These are phyloP conservation scores for Talaromyces atroroseus DNA, from an alignment of 2,329 filamentous ascomycete species.

Conservation along the genomic window DNA sequence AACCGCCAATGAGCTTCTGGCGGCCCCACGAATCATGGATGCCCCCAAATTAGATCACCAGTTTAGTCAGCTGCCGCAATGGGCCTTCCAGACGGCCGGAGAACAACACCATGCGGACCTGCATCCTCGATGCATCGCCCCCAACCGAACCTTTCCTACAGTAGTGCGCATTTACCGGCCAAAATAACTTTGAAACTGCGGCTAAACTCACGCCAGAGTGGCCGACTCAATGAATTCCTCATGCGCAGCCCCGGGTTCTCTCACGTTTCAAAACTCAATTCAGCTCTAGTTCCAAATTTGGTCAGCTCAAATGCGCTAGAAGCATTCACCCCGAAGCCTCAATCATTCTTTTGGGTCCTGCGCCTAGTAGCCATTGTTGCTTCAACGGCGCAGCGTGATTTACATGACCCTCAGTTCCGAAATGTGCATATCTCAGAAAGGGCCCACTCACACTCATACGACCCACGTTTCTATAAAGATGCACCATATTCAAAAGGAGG, in stretches of 20 bases:
- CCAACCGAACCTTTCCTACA: neutral
- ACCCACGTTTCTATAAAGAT: neutral
- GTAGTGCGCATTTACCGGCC: neutral
- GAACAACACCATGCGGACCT: slow-evolving; percentile 1
- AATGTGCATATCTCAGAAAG: slow-evolving; percentile 1
- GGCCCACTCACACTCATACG: slow-evolving; percentile 1
- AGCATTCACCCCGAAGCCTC: neutral
- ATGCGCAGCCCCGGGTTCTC: neutral
- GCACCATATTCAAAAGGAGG: slow-evolving; percentile 5
- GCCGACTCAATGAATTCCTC: neutral
- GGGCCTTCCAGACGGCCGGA: slow-evolving; percentile 7
- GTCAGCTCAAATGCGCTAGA: slow-evolving; percentile 11
- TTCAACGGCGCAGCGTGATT: neutral
- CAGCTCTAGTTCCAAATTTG: slow-evolving; percentile 4
- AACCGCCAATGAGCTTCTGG: neutral
- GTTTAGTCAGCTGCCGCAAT: neutral
- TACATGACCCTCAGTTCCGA: neutral
- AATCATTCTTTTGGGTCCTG: neutral
- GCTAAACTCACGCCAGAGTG: slow-evolving; percentile 3
- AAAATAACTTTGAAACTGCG: slow-evolving; percentile 4
- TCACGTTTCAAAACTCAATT: slow-evolving; percentile 6
- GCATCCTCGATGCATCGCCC: slow-evolving; percentile 10
- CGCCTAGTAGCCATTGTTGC: neutral
- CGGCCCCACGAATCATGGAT: slow-evolving; percentile 5
- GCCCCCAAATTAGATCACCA: neutral